These are phyloP conservation scores for Saccharomycopsis fodiens DNA, from an alignment of 805 yeast species.

Conservation along the genomic window DNA sequence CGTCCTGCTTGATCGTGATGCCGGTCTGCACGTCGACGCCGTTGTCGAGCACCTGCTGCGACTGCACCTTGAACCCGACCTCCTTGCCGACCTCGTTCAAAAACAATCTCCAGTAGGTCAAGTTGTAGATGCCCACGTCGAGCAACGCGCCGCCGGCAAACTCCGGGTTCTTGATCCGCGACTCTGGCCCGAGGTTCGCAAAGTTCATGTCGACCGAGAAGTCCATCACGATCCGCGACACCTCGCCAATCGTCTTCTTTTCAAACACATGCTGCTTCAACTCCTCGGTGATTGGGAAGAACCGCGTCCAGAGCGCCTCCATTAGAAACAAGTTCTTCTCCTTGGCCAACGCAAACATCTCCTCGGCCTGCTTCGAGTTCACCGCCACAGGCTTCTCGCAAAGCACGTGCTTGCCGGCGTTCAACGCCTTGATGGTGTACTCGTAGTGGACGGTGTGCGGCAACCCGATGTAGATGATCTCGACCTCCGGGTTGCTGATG, in stretches of 20 bases:
- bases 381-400: constrained; percentile 51
- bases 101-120: constrained; percentile 38
- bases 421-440: constrained; percentile 35
- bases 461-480: constrained; percentile 46
- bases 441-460: constrained; percentile 47
- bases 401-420: constrained; percentile 41
- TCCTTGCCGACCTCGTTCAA: constrained; percentile 31
- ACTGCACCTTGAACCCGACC: constrained; percentile 21
- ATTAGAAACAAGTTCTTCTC: constrained; percentile 38
- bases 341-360: constrained; percentile 37
- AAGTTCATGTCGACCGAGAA: constrained; percentile 32
- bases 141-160: constrained; percentile 52
- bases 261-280: constrained; percentile 32
- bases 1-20: constrained; percentile 31
- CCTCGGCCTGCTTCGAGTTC: constrained; percentile 37
- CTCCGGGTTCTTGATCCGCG: constrained; percentile 36
- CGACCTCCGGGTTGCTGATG: constrained; percentile 35
- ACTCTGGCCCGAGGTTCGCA: constrained; percentile 27
- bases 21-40: constrained; percentile 37
- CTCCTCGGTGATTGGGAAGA: constrained; percentile 38
- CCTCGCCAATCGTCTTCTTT: constrained; percentile 39
- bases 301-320: constrained; percentile 57
- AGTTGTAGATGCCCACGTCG: constrained; percentile 47
- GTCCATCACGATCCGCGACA: constrained; percentile 37
- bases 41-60: constrained; percentile 33